A percentile compares a stretch with the other conserved stretches of the same genome.
phyloP scores from a whole-genome alignment of 345 rosid species.

The Citrus mangshanensis region DNA sequence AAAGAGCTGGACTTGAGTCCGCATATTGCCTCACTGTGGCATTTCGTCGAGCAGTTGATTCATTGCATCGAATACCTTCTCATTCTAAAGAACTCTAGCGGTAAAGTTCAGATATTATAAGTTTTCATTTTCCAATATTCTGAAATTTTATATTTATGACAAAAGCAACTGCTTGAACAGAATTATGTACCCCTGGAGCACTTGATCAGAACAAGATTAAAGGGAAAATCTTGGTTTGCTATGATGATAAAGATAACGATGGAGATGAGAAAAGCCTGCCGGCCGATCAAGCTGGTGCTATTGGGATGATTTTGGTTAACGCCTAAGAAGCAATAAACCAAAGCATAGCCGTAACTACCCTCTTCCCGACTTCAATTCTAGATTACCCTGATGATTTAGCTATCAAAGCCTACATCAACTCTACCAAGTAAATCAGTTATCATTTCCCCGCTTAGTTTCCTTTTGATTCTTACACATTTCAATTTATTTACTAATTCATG shows the following conservation, averaged over 20 bases:
- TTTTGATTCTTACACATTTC: neutral
- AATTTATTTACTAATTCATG: neutral
- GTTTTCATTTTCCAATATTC: no score
- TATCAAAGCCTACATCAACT: slow-evolving; percentile 37
- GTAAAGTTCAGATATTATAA: no score
- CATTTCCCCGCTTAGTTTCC: neutral
- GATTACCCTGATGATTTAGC: slow-evolving; percentile 30
- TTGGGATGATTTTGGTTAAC: slow-evolving; percentile 52
- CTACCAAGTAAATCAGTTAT: slow-evolving; percentile 30
- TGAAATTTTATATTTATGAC: no score
- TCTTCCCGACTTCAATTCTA: slow-evolving; percentile 48
- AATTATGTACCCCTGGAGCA: no score
- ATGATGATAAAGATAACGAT: slow-evolving; percentile 18
- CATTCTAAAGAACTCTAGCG: no score
- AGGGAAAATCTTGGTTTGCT: slow-evolving; percentile 40
- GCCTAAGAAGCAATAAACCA: slow-evolving; percentile 23
- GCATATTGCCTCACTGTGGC: no score
- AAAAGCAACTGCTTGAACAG: no score
- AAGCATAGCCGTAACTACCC: slow-evolving; percentile 30
- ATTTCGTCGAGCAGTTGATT: no score
- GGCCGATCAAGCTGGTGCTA: slow-evolving; percentile 44
- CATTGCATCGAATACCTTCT: no score
- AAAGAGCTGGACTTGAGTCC: no score
- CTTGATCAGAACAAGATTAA: no score
- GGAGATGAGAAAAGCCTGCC: slow-evolving; percentile 32